Conservation (phyloP, 768 basidiomycete species). For the Termitomyces sp. region DNA sequence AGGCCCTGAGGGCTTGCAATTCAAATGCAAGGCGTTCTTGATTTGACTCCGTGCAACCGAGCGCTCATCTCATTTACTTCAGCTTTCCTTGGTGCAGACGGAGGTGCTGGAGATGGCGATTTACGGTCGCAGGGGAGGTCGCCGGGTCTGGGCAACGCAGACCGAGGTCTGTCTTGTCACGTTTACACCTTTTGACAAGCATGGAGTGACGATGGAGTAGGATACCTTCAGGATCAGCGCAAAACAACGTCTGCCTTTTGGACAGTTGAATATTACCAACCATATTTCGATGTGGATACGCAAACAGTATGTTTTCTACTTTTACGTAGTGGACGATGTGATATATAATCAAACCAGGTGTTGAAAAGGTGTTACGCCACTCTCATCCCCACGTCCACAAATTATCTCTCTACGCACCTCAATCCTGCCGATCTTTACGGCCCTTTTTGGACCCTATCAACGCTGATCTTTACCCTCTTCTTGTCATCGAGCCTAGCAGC, state of each 20-base stretch:
- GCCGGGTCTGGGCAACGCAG: constrained; percentile 47
- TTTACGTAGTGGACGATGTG: neutral
- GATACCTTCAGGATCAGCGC: constrained; percentile 60
- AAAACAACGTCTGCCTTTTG: constrained; percentile 63
- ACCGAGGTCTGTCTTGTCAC: constrained; percentile 43
- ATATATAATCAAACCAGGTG: constrained; percentile 40
- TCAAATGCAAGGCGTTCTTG: constrained; percentile 52
- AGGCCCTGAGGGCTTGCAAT: constrained; percentile 68
- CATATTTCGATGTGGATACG: constrained; percentile 88
- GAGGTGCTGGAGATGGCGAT: constrained; percentile 24
- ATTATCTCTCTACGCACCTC: constrained; percentile 62
- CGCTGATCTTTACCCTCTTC: constrained; percentile 90
- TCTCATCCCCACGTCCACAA: constrained; percentile 67
- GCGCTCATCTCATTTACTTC: neutral
- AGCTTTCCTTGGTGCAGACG: constrained; percentile 61
- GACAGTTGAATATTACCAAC: constrained; percentile 83
- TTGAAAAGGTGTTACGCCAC: constrained; percentile 76
- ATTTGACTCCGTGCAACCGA: neutral
- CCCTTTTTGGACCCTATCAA: constrained; percentile 97
- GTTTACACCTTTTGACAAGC: neutral
- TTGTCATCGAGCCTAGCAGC: constrained; percentile 90
- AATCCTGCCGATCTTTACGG: constrained; percentile 80
- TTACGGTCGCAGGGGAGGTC: constrained; percentile 28
- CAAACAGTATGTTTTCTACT: constrained; percentile 47
- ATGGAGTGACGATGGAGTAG: constrained; percentile 31